Evolutionary conservation across 2,329 filamentous ascomycete genomes (phyloP).

Genomic region (Curvularia hawaiiensis): DNA sequence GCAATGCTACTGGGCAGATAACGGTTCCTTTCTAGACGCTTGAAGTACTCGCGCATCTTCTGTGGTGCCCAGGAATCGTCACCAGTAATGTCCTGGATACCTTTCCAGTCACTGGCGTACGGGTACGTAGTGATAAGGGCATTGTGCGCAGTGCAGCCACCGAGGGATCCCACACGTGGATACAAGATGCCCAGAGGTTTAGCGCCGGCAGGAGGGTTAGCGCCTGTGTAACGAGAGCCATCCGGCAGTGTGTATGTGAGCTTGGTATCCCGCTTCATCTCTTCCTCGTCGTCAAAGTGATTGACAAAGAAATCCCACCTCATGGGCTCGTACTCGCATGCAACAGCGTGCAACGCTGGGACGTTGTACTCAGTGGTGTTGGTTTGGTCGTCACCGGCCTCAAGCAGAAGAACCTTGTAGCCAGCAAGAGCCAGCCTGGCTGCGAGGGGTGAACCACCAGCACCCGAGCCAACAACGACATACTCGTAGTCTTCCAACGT

Average conservation of each 20-base stretch:
- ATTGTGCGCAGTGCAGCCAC: constrained; percentile 65
- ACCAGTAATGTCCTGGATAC: constrained; percentile 62
- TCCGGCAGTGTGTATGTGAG: constrained; percentile 51
- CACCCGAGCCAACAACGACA: constrained; percentile 64
- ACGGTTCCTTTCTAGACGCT: constrained; percentile 57
- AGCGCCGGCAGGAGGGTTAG: constrained; percentile 58
- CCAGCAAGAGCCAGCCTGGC: constrained; percentile 62
- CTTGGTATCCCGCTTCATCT: constrained; percentile 61
- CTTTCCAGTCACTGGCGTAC: constrained; percentile 62
- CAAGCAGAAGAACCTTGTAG: constrained; percentile 61
- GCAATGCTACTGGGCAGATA: constrained; percentile 52
- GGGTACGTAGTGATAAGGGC: constrained; percentile 63
- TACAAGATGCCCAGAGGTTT: constrained; percentile 60
- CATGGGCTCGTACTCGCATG: constrained; percentile 60
- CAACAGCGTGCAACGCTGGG: constrained; percentile 58
- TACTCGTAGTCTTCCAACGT: constrained; percentile 58
- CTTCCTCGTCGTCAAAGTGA: constrained; percentile 60
- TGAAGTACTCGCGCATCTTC: constrained; percentile 64
- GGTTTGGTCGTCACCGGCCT: constrained; percentile 63
- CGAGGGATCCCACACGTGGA: constrained; percentile 60
- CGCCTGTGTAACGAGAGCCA: constrained; percentile 55
- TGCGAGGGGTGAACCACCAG: constrained; percentile 64
- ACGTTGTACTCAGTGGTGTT: constrained; percentile 55
- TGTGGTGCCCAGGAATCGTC: constrained; percentile 63
- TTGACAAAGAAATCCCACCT: constrained; percentile 67